phyloP scores from a whole-genome alignment of 257 asterid species.

The Nicotiana benthamiana region DNA sequence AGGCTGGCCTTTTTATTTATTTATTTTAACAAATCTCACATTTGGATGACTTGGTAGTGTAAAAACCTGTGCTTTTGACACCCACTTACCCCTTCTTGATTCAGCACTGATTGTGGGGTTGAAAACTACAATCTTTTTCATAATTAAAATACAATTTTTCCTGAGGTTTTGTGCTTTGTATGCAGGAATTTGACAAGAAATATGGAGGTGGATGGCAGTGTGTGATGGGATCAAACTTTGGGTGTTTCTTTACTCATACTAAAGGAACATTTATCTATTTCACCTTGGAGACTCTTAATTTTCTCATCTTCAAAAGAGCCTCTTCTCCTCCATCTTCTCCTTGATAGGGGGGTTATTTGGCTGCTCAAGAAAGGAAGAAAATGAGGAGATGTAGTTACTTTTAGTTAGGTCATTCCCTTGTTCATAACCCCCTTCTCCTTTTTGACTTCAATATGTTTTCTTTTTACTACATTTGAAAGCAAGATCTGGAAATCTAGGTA shows the following conservation, averaged over 20 bases:
- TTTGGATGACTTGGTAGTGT: no score
- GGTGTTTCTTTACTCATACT: slow-evolving; percentile 76
- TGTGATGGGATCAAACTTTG: slow-evolving; percentile 91
- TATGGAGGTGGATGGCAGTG: slow-evolving; percentile 95
- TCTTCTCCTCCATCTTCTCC: slow-evolving; percentile 14
- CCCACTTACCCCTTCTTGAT: background rate
- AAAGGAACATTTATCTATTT: slow-evolving; percentile 82
- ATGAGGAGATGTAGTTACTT: background rate
- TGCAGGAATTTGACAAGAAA: slow-evolving; percentile 68
- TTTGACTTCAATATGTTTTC: background rate
- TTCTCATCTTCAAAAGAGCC: slow-evolving; percentile 86
- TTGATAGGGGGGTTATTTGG: background rate
- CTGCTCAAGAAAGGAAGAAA: background rate
- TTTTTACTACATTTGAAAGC: background rate
- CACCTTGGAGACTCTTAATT: slow-evolving; percentile 76
- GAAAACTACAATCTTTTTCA: background rate
- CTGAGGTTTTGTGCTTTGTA: background rate
- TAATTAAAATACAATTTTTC: background rate
- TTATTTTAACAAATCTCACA: no score
- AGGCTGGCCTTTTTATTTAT: no score
- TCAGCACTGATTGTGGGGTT: background rate
- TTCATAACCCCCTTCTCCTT: background rate
- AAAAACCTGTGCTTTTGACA: no score
- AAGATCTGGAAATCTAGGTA: background rate
- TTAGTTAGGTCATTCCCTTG: background rate